Evolutionary conservation across 1,284 basidiomycete species (phyloP).

Genomic region (Vanrija humicola): DNA sequence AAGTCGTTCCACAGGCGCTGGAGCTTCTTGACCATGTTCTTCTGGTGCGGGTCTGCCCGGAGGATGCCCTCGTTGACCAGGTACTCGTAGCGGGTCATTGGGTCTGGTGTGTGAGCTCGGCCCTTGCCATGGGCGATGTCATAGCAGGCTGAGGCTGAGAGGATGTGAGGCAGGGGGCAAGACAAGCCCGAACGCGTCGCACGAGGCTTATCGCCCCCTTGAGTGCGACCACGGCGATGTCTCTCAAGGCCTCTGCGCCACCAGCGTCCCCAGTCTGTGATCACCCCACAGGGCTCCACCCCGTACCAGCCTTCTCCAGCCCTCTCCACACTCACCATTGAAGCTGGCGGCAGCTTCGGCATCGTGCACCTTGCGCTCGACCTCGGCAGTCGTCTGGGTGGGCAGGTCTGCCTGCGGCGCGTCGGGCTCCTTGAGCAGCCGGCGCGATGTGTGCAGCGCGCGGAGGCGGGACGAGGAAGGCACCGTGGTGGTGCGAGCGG

Average conservation of each 20-base stretch:
- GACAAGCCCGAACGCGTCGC: background rate
- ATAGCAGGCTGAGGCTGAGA: background rate
- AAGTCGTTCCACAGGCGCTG: slow-evolving; percentile 76
- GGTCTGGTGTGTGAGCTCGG: slow-evolving; percentile 26
- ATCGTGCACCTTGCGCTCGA: slow-evolving; percentile 13
- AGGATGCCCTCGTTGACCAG: slow-evolving; percentile 70
- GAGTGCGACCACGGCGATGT: background rate
- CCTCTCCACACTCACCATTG: slow-evolving; percentile 4
- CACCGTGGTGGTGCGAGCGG: background rate
- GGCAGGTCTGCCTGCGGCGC: too few relatives aligned
- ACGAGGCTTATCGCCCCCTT: background rate
- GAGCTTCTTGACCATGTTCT: slow-evolving; percentile 73
- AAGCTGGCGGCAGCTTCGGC: slow-evolving; percentile 14
- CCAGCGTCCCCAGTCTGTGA: background rate
- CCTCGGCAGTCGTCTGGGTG: background rate
- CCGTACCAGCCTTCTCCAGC: too few relatives aligned
- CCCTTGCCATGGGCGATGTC: background rate
- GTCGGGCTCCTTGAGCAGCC: background rate
- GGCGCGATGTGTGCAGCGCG: slow-evolving; percentile 3
- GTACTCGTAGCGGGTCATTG: slow-evolving; percentile 62
- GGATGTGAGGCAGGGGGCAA: background rate
- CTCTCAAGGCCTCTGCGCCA: background rate
- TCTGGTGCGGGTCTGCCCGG: slow-evolving; percentile 76
- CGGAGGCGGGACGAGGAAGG: slow-evolving; percentile 1
- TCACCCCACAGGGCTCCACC: too few relatives aligned